Conservation (phyloP, 1,284 basidiomycete genomes). For the Cutaneotrichosporon spelunceum region DNA sequence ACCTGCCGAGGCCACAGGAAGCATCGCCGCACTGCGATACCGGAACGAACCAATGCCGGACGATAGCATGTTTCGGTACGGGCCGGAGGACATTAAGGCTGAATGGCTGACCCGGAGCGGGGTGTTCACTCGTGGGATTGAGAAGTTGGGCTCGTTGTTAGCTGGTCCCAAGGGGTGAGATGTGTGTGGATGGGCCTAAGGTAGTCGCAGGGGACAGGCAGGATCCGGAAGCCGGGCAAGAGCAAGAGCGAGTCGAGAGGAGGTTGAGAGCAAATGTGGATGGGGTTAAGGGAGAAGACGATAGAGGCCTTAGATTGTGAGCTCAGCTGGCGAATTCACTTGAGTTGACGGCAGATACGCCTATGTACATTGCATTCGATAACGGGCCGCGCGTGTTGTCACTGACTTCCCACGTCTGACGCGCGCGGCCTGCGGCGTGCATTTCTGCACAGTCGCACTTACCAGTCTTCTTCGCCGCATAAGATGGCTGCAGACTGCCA, state of each 20-base stretch:
- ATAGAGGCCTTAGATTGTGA: background rate
- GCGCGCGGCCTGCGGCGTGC: background rate
- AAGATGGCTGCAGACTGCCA: background rate
- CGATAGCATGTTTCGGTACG: constrained; percentile 35
- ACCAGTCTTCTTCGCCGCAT: background rate
- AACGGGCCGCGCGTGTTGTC: background rate
- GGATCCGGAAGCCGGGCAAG: background rate
- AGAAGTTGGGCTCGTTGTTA: constrained; percentile 39
- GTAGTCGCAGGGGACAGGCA: background rate
- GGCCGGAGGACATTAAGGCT: constrained; percentile 38
- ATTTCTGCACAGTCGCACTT: background rate
- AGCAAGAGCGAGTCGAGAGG: background rate
- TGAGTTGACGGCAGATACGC: background rate
- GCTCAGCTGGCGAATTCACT: background rate
- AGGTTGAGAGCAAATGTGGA: background rate
- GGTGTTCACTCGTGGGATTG: constrained; percentile 38
- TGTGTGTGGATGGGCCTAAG: constrained; percentile 5
- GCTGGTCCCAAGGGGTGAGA: constrained; percentile 22
- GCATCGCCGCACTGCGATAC: background rate
- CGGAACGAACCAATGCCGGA: constrained; percentile 24
- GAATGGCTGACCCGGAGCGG: constrained; percentile 37
- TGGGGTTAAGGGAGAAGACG: background rate
- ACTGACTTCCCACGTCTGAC: background rate
- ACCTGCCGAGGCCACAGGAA: background rate
- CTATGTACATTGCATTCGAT: background rate